phyloP scores from a whole-genome alignment of 495 filamentous ascomycete genomes.

The Neurospora discreta region DNA sequence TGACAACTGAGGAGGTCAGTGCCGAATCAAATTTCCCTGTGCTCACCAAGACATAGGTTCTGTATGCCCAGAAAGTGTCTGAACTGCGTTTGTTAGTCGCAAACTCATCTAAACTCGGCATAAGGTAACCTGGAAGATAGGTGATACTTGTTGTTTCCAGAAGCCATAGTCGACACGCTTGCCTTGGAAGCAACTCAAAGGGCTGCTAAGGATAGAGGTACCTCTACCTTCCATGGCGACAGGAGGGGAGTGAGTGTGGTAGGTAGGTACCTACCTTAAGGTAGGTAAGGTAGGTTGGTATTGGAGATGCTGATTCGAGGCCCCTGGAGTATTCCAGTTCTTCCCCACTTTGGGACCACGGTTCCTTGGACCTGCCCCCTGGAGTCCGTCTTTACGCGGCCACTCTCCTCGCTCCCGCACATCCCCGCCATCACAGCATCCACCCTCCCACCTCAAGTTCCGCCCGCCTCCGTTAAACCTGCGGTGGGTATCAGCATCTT shows the following conservation, averaged over 20 bases:
- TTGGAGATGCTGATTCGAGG: neutral
- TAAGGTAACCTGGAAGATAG: neutral
- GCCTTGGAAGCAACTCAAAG: neutral
- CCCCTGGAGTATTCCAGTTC: neutral
- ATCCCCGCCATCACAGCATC: neutral
- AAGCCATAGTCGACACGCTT: neutral
- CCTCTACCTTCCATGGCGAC: neutral
- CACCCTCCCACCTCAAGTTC: neutral
- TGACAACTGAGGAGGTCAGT: neutral
- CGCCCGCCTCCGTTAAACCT: neutral
- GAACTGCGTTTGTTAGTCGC: neutral
- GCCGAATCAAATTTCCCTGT: neutral
- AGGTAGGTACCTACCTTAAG: no score
- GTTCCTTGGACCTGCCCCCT: neutral
- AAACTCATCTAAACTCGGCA: neutral
- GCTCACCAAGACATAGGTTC: neutral
- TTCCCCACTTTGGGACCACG: neutral
- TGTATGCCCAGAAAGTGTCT: neutral
- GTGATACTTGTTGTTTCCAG: neutral
- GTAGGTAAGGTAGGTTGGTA: no score
- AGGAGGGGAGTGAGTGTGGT: neutral
- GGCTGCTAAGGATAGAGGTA: neutral
- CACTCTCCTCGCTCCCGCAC: neutral
- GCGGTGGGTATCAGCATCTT: neutral
- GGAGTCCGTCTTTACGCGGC: neutral